Base-by-base conservation (phyloP, 2,329 filamentous ascomycete species). In the Trichoderma hamatum region DNA sequence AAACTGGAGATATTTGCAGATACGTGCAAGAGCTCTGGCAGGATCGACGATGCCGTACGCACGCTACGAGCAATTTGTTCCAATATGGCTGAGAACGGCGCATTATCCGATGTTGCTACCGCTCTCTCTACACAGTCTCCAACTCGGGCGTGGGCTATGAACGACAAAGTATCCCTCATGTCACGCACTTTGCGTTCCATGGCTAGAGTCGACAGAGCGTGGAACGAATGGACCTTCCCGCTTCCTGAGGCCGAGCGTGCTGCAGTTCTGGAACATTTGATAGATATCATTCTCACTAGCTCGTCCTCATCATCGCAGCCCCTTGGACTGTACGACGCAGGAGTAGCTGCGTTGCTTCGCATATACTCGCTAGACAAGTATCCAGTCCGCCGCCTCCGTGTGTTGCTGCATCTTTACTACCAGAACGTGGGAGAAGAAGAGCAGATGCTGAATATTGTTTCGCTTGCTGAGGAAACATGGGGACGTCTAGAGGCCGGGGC, bases 1-100 rank as follows among this genome's bases (percentile, higher is more conserved):
- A 93, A 93, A 75, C 81, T 92, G 49, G 91, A 93, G 75, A 83
- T 87, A 13, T 84, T 92, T 72, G 90, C 87, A 2, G 88, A 91
- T 49, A 74, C 89, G 1, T 88, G 86, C 72, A 87, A 84, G 72
- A 77, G 80, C 1, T 78, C 82, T 16, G 86, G 86, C 5, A 82
- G 86, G 56, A 79, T 80, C 21, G 84, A 86, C 3, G 87, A 90
- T 70, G 86, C 90, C 0, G 82, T 87, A 13, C 82, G 84, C 36
- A 85, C 87, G 1, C 82, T 91, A 7, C 81, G 84, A 61, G 84
- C 86, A 19, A 86, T 92, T n/a, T 85, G 90, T 68, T 84, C 86
- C 19, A 85, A 84, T 65, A 83, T 91, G 73, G 82, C 92, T 5
- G 84, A 86, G 30, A 84, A 87, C 49, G 88, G 87, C 2, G 81